Evolutionary conservation across 768 basidiomycete species (phyloP).

Genomic region (Pleurotus tuoliensis): DNA sequence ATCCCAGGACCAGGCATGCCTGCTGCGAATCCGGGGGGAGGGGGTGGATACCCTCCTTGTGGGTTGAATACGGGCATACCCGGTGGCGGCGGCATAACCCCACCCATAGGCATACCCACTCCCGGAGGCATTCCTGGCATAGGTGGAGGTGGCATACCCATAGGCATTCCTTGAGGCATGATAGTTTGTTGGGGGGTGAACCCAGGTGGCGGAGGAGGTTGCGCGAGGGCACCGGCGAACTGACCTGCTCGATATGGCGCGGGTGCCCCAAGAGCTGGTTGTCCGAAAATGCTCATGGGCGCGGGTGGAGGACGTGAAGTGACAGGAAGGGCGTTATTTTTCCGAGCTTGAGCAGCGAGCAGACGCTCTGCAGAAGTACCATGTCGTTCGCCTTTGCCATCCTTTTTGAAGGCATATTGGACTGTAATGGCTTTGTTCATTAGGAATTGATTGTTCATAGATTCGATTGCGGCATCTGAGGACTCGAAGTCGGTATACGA

Average conservation of each 20-base stretch:
- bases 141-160: conserved; percentile 3
- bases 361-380: conserved; percentile 96
- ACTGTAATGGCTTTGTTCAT: conserved; percentile 98
- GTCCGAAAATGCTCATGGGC: conserved; percentile 41
- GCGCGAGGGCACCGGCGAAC: conserved; percentile 85
- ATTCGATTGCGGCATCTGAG: conserved; percentile 92
- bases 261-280: conserved; percentile 65
- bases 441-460: conserved; percentile 96
- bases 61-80: conserved; percentile 24
- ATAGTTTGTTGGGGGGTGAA: conserved; percentile 73
- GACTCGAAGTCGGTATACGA: conserved; percentile 97
- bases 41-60: conserved; percentile 13
- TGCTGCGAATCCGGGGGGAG: conserved; percentile 23
- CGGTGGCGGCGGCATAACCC: conserved; percentile 26
- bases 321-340: conserved; percentile 88
- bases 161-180: conserved; percentile 34
- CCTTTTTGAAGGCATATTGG: conserved; percentile 99
- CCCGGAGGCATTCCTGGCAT: conserved; percentile 23
- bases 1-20: conserved; percentile 24
- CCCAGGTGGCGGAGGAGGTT: conserved; percentile 77
- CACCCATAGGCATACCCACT: conserved; percentile 13
- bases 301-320: conserved; percentile 72
- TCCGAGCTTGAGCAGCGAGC: conserved; percentile 91
- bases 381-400: conserved; percentile 96
- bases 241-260: conserved; percentile 81